A percentile compares a stretch with the other conserved stretches of the same genome.
These are phyloP conservation scores for Salix viminalis DNA, from an alignment of 345 rosid genomes.

Conservation along the genomic window DNA sequence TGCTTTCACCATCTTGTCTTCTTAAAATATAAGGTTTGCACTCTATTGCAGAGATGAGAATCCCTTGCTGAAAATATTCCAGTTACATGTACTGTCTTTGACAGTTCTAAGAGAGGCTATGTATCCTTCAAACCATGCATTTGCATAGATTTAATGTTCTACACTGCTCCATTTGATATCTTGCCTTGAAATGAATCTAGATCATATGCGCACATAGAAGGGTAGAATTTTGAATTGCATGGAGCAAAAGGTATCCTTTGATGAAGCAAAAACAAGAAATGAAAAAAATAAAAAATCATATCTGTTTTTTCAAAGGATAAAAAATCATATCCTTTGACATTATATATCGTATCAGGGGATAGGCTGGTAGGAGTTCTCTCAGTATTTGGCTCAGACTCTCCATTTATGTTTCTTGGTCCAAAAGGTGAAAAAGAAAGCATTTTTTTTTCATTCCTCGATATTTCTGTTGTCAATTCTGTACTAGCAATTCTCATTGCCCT, in stretches of 20 bases:
- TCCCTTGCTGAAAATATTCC: constrained; percentile 40
- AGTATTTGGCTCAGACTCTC: neutral
- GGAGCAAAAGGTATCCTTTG: too few species aligned
- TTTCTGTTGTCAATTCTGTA: constrained; percentile 11
- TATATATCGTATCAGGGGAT: too few species aligned
- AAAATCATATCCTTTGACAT: too few species aligned
- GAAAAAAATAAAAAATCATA: too few species aligned
- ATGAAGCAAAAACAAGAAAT: too few species aligned
- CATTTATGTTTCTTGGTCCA: neutral
- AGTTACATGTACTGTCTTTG: constrained; percentile 60
- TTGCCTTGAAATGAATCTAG: too few species aligned
- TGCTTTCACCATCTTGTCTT: constrained; percentile 9
- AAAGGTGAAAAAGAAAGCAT: neutral
- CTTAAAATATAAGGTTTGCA: constrained; percentile 13
- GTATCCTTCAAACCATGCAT: constrained; percentile 47
- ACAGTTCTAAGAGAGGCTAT: constrained; percentile 69
- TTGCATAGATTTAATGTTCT: neutral
- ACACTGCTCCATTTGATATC: neutral
- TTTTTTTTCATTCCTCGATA: neutral
- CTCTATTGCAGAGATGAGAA: constrained; percentile 45
- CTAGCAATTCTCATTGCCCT: constrained; percentile 29
- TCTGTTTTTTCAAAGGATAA: too few species aligned
- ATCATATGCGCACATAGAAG: too few species aligned
- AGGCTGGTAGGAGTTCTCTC: too few species aligned
- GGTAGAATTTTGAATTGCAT: too few species aligned